Evolutionary conservation across 306 rosid genomes (phyloP).

Genomic region (Lathyrus oleraceus): DNA sequence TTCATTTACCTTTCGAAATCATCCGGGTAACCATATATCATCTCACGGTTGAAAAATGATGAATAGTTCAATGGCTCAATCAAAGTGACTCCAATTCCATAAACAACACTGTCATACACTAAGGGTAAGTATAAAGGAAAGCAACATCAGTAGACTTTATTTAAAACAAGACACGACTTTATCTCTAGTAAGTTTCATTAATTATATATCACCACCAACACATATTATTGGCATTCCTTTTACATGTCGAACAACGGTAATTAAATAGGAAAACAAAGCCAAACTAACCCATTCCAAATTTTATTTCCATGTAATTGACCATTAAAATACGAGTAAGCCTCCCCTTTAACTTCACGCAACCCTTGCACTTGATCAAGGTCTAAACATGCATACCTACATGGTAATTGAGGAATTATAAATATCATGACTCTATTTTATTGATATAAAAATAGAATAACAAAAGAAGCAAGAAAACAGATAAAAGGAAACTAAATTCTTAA

Average conservation of each 20-base stretch:
- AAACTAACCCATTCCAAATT: constrained; percentile 85
- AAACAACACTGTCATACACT: constrained; percentile 63
- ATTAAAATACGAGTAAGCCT: constrained; percentile 71
- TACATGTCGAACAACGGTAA: constrained; percentile 1
- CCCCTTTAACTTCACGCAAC: constrained; percentile 57
- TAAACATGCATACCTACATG: constrained; percentile 66
- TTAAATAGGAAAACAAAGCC: constrained; percentile 16
- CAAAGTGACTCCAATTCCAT: constrained; percentile 83
- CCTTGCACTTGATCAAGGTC: constrained; percentile 74
- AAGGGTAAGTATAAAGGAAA: constrained; percentile 41
- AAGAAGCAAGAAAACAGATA: constrained; percentile 24
- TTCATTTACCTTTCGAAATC: constrained; percentile 84
- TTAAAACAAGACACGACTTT: constrained; percentile 10
- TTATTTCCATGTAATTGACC: constrained; percentile 82
- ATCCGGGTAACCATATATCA: constrained; percentile 76
- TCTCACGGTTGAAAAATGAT: constrained; percentile 78
- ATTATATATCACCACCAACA: constrained; percentile 4
- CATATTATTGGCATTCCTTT: constrained; percentile 19
- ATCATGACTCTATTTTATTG: too few relatives aligned
- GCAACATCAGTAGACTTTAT: constrained; percentile 34
- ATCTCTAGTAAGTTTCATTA: constrained; percentile 20
- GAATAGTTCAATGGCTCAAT: constrained; percentile 68
- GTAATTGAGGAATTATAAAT: constrained; percentile 35
- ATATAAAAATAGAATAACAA: too few relatives aligned
- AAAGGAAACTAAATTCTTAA: constrained; percentile 12